phyloP scores from a whole-genome alignment of 495 filamentous ascomycete species.

The Penicillium waksmanii region DNA sequence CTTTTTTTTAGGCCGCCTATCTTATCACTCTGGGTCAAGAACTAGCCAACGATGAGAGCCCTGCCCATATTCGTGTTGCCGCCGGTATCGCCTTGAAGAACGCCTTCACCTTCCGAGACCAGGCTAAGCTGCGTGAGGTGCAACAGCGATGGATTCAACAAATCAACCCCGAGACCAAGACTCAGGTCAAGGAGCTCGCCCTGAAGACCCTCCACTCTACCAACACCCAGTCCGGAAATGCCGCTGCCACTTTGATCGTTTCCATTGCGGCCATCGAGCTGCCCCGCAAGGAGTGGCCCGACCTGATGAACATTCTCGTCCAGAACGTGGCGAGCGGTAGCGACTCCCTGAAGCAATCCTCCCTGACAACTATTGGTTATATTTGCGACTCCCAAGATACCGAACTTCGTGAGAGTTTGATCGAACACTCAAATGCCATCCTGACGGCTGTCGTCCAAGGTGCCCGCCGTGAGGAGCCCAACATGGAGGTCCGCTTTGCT shows the following conservation, averaged over 20 bases:
- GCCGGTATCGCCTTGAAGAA: conserved; percentile 98
- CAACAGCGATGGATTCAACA: conserved; percentile 89
- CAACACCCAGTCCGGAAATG: conserved; percentile 80
- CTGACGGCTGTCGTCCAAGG: conserved; percentile 97
- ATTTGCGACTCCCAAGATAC: conserved; percentile 94
- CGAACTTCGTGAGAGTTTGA: conserved; percentile 80
- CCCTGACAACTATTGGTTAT: conserved; percentile 91
- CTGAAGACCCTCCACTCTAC: conserved; percentile 78
- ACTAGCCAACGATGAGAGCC: conserved; percentile 85
- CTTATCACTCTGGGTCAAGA: conserved; percentile 87
- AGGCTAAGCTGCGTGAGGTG: conserved; percentile 78
- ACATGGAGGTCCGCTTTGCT: conserved; percentile 83
- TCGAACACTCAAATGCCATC: conserved; percentile 92
- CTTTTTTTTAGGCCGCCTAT: conserved; percentile 72
- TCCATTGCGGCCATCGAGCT: conserved; percentile 94
- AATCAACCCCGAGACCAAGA: conserved; percentile 77
- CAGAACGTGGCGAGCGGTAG: conserved; percentile 86
- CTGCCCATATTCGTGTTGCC: conserved; percentile 82
- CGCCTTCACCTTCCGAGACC: conserved; percentile 90
- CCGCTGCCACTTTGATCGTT: conserved; percentile 91
- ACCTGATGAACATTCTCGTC: conserved; percentile 86
- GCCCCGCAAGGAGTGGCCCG: conserved; percentile 91
- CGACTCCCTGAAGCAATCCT: conserved; percentile 89
- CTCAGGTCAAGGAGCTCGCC: conserved; percentile 82
- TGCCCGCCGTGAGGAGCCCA: conserved; percentile 92